phyloP scores from a whole-genome alignment of 768 basidiomycete genomes.

The Tulasnella sp. region DNA sequence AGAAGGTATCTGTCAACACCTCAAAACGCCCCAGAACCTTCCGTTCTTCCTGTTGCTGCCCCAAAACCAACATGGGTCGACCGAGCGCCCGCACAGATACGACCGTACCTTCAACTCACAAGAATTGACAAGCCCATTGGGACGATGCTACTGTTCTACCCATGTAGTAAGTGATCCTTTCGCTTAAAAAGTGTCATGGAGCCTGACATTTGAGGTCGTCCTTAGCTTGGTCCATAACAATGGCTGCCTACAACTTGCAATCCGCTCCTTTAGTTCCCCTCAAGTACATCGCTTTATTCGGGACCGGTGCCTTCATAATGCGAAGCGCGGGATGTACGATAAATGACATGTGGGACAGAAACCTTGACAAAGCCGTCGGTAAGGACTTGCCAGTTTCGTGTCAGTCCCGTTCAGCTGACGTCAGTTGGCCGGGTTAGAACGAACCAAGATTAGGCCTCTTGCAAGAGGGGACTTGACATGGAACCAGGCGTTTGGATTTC shows the following conservation, averaged over 20 bases:
- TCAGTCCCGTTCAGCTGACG: not conserved
- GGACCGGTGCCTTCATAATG: slow-evolving; percentile 89
- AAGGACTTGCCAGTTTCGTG: slow-evolving; percentile 33
- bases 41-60: slow-evolving; percentile 23
- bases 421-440: slow-evolving; percentile 47
- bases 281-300: slow-evolving; percentile 78
- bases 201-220: not conserved
- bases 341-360: slow-evolving; percentile 97
- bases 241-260: slow-evolving; percentile 81
- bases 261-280: slow-evolving; percentile 64
- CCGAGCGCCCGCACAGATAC: slow-evolving; percentile 52
- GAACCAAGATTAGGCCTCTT: slow-evolving; percentile 84
- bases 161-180: slow-evolving; percentile 68
- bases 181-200: not conserved
- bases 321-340: slow-evolving; percentile 97
- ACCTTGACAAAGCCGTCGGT: slow-evolving; percentile 91
- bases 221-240: slow-evolving; percentile 95
- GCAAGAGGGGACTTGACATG: slow-evolving; percentile 76
- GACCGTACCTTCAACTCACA: slow-evolving; percentile 81
- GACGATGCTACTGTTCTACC: slow-evolving; percentile 84
- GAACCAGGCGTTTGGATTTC: slow-evolving; percentile 72
- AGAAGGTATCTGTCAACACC: not conserved
- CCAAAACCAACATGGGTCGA: slow-evolving; percentile 58
- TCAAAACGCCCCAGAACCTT: not conserved
- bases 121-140: slow-evolving; percentile 97